Base-by-base conservation (phyloP, 2,329 filamentous ascomycete species). In the Fusarium sambucinum region DNA sequence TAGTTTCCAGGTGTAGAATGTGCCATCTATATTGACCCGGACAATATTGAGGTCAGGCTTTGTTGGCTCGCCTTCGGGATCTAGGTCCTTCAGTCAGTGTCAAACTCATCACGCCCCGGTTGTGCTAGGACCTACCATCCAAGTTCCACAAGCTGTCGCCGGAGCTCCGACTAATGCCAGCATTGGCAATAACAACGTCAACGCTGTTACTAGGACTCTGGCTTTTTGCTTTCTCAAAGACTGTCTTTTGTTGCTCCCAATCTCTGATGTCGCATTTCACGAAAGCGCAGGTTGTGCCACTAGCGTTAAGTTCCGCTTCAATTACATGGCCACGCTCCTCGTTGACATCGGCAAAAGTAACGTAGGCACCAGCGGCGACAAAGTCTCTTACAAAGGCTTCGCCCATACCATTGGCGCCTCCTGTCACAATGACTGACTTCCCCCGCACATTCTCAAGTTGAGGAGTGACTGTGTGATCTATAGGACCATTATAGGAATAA, bases 111-210 rank as follows among this genome's bases (percentile, higher is more conserved):
- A 25, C 7, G 4, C 23, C 23, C 4, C 23, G 7, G 23, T 7
- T 25, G 23, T 5, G 23, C 23, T 25, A 7, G 7, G 4, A 25
- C 23, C 23, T 25, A 25, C 79, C 79, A 55, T 81, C 76, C 14
- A 81, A 60, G 16, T 71, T 75, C 77, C 78, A 82, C 21, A 83
- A 47, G 44, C 75, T 75, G 59, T 83, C 80, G 0, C 75, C 74
- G 2, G 75, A 71, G 10, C 69, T 71, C 11, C 69, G 75, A 29
- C 72, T 77, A 29, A 84, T 82, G 13, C 83, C 82, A 2, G 82
- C 83, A 66, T 84, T 85, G 2, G 82, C 81, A 54, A 85, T 79
- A 14, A 84, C 83, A 14, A 84, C 69, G 57, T 84, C 82, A 23
- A 83, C 77, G 48, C 77, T 80, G 1, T 79, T 76, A 25, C 71